Base-by-base conservation (phyloP, 148 eudicot genomes). In the Diospyros lotus region DNA sequence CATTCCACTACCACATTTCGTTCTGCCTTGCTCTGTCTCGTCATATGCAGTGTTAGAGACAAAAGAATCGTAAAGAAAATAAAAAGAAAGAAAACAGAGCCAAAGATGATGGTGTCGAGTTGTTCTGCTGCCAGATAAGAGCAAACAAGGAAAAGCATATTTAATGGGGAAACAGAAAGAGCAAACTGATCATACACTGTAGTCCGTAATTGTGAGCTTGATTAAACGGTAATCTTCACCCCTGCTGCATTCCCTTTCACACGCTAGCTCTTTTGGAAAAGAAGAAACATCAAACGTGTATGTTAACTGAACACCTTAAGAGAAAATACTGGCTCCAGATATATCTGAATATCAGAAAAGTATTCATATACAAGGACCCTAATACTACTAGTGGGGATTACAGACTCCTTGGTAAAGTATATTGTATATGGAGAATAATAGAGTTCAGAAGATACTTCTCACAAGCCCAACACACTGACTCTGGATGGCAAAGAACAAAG, bases 241-340 rank as follows among this genome's bases (percentile, higher is more conserved):
- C 80, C 94, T 83, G 90, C 99, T 95, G 85, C 99, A 95, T 80
- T 95, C 99, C 77, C 94, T 88, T 82, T 92, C 99, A 84, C 99
- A 95, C 11, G 87, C 85, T 73, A 95, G 66, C 83, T 95, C 99
- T 94, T 65, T 64, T 4, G 11, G 40, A 44, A 42, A 73, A 61
- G 43, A 40, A 69, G 28, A 52, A 60, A 18, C 12, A 67, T n/a
- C n/a, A n/a, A n/a, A n/a, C n/a, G n/a, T 64, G 70, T 38, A 13
- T 53, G 67, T 76, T 43, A 64, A 10, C 54, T 40, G 6, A 56
- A 59, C 64, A 46, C 42, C 44, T 44, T 15, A 6, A 44, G 52
- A 51, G 48, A 15, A 64, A 17, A 69, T 3, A 69, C 6, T 65
- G 4, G 58, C 54, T 66, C 43, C 12, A 56, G 38, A 75, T 56